These are phyloP conservation scores for Rutstroemia sydowiana DNA, from an alignment of 2,329 filamentous ascomycete species.

Conservation along the genomic window DNA sequence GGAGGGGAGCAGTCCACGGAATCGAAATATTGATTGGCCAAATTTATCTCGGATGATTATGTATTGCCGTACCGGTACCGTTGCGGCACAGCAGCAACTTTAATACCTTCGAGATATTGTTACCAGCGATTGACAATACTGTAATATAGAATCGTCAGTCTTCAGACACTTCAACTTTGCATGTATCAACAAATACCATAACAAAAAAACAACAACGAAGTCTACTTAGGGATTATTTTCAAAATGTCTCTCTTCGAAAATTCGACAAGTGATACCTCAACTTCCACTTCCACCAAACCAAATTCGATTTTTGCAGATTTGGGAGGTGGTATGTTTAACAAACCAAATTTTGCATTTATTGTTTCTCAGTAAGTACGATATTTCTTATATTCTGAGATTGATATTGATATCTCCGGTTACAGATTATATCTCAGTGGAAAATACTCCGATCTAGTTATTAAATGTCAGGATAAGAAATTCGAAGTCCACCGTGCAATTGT, in stretches of 20 bases:
- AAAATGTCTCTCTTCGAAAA: neutral
- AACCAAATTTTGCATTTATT: neutral
- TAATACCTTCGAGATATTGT: no score
- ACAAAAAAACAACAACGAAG: no score
- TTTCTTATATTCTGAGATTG: neutral
- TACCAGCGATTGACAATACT: no score
- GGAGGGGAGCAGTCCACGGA: no score
- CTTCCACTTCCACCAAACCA: no score
- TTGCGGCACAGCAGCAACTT: no score
- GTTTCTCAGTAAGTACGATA: neutral
- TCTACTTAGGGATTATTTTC: neutral
- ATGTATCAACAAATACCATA: no score
- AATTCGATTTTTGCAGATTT: neutral
- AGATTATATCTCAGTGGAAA: constrained; percentile 2
- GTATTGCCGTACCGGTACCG: no score
- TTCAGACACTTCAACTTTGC: no score
- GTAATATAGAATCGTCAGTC: no score
- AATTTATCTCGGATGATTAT: no score
- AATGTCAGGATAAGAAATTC: constrained; percentile 13
- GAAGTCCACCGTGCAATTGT: constrained; percentile 19
- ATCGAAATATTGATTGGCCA: no score
- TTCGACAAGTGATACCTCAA: neutral
- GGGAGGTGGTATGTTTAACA: neutral
- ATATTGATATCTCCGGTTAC: neutral
- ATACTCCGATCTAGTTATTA: constrained; percentile 18